Base-by-base conservation (phyloP, 2,329 filamentous ascomycete genomes). In the Fusarium robinianum region DNA sequence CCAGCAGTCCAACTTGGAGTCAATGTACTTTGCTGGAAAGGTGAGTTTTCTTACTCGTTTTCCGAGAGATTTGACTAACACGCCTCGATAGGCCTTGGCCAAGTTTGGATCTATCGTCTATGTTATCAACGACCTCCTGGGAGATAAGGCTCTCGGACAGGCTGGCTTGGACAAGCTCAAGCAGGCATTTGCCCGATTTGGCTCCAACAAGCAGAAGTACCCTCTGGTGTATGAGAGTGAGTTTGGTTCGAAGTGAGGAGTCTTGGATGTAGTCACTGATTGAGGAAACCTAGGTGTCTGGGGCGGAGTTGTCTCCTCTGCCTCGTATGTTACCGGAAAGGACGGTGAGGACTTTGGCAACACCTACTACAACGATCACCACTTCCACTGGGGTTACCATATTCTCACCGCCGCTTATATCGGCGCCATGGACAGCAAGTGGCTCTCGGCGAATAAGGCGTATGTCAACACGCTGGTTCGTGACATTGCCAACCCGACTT, bases 21-120 rank as follows among this genome's bases (percentile, higher is more conserved):
- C 90, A 24, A 91, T 96, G 83, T 97, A 97, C 68, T 96, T 86
- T 67, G 88, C 87, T 57, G 94, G 94, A 57, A 97, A 92, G 75
- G 86, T 79, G 48, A 55, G 67, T 48, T 6, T 9, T 1, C n/a
- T 3, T 10, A 18, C 11, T 8, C 5, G 6, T 9, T 4, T 5
- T 3, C 8, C 8, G 22, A 12, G 16, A 16, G 3, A 18, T 24
- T n/a, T 26, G 12, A 34, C 16, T 53, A 47, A 37, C 23, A 38
- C 35, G 10, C 41, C 17, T n/a, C n/a, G n/a, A 57, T 29, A 83
- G 80, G 81, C 83, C 1, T 70, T 94, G 12, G 85, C 84, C 51
- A 92, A 92, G 64, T 91, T 90, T 66, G 88, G 86, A 1, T 73
- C 74, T 11, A 72, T 91, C 18, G 70, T 88, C 25, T 84, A 87